Base-by-base conservation (phyloP, 2,329 filamentous ascomycete species). In the Chaetomiaceae sp. region DNA sequence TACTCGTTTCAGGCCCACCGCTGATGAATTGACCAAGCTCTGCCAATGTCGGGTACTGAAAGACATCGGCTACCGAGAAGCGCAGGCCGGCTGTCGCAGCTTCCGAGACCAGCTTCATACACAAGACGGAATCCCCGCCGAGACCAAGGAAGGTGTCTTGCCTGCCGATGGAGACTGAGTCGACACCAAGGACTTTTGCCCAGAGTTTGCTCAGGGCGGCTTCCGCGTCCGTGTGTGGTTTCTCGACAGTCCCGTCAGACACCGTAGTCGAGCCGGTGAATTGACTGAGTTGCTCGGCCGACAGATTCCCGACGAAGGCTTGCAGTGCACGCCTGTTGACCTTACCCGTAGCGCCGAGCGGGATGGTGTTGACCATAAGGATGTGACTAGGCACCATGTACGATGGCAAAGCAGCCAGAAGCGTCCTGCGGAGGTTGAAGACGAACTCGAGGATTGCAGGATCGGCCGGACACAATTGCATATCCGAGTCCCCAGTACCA, bases 71-170 rank as follows among this genome's bases (percentile, higher is more conserved):
- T 4, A 57, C 53, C 11, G 53, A 49, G 14, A 60, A 18, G 11
- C 23, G 36, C 16, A 60, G n/a, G 10, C 56, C 51, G 2, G 40
- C 29, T 13, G 42, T 40, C 7, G 55, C 49, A 16, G 59, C 56
- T 9, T 51, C 66, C 25, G 75, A 70, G 0, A 78, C 75, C 3
- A 79, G 58, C 38, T 71, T 74, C 63, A 71, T 73, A 2, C 65
- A 65, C 7, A 55, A 43, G 0, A 69, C 53, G 0, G 65, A 67
- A 45, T 68, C 66, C 5, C 68, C 68, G 10, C 66, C 66, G 1
- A 69, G 51, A 2, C 55, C 54, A 53, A 70, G 69, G 54, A 70
- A 69, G 48, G 63, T 63, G 50, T 66, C 59, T 13, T 53, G 25
- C 4, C 38, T 36, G 3, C 27, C 20, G 44, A 55, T 58, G 14